phyloP scores from a whole-genome alignment of 805 yeast species.

The Yamadazyma laniorum region DNA sequence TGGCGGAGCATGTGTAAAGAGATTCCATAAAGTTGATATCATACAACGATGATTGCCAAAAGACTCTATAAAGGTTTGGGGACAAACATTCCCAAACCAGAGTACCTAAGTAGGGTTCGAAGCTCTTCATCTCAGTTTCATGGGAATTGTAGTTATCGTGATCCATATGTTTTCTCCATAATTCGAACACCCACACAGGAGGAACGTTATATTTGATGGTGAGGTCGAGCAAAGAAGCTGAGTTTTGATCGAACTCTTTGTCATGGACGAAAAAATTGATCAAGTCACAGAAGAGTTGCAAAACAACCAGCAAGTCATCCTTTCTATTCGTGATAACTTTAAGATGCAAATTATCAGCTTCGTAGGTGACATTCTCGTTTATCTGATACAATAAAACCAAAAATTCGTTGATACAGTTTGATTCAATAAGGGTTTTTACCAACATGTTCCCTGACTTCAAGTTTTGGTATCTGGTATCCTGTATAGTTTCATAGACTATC shows the following conservation, averaged over 20 bases:
- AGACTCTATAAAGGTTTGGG: conserved; percentile 50
- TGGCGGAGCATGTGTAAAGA: conserved; percentile 49
- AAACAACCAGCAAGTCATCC: conserved; percentile 69
- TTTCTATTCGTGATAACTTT: conserved; percentile 69
- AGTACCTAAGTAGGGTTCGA: background rate
- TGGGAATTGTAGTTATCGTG: conserved; percentile 9
- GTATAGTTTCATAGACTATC: conserved; percentile 56
- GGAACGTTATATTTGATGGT: conserved; percentile 44
- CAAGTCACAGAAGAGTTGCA: conserved; percentile 61
- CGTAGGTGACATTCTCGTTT: conserved; percentile 37
- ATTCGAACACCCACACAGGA: conserved; percentile 67
- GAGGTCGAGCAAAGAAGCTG: conserved; percentile 44
- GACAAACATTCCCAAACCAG: conserved; percentile 19
- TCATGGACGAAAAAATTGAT: conserved; percentile 49
- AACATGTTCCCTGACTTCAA: conserved; percentile 49
- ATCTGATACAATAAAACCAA: conserved; percentile 59
- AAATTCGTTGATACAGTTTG: conserved; percentile 57
- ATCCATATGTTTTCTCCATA: conserved; percentile 58
- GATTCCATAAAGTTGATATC: conserved; percentile 59
- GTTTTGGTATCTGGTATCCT: conserved; percentile 53
- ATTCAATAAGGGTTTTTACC: conserved; percentile 42
- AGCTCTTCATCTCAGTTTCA: background rate
- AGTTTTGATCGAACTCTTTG: conserved; percentile 25
- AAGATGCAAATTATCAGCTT: conserved; percentile 45
- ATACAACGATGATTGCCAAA: conserved; percentile 73